These are phyloP conservation scores for Dothideomycetes sp. DNA, from an alignment of 2,329 filamentous ascomycete genomes.

Conservation along the genomic window DNA sequence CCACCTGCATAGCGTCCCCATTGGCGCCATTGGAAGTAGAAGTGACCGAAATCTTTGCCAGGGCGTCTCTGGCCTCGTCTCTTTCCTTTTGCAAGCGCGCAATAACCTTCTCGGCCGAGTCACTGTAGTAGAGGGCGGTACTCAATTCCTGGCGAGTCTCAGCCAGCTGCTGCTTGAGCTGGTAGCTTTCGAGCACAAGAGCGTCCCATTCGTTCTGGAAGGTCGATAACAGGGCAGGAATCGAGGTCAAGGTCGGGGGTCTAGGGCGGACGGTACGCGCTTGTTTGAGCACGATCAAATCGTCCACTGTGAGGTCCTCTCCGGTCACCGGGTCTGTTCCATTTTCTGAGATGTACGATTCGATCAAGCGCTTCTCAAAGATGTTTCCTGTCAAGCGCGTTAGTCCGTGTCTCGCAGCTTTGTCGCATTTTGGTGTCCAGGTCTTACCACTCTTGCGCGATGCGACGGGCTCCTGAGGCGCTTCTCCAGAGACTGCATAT, in stretches of 20 bases:
- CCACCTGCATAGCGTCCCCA: slow-evolving; percentile 88
- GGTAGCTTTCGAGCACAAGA: slow-evolving; percentile 82
- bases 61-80: slow-evolving; percentile 81
- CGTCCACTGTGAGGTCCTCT: slow-evolving; percentile 72
- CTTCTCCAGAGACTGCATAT: slow-evolving; percentile 79
- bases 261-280: slow-evolving; percentile 76
- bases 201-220: slow-evolving; percentile 99
- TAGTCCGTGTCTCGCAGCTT: slow-evolving; percentile 14
- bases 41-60: slow-evolving; percentile 75
- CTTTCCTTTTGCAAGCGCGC: slow-evolving; percentile 82
- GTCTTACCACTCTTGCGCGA: slow-evolving; percentile 82
- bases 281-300: slow-evolving; percentile 80
- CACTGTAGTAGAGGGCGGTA: slow-evolving; percentile 90
- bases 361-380: slow-evolving; percentile 90
- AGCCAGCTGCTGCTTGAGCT: slow-evolving; percentile 76
- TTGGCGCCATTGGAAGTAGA: slow-evolving; percentile 37
- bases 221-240: slow-evolving; percentile 83
- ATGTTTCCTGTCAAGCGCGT: slow-evolving; percentile 55
- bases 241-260: slow-evolving; percentile 88
- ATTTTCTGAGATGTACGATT: slow-evolving; percentile 88
- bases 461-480: slow-evolving; percentile 86
- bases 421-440: slow-evolving; percentile 11
- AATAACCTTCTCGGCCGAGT: slow-evolving; percentile 93
- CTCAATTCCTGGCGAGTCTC: slow-evolving; percentile 90
- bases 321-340: slow-evolving; percentile 86